phyloP scores from a whole-genome alignment of 768 basidiomycete species.

The Tephrocybe sp. region DNA sequence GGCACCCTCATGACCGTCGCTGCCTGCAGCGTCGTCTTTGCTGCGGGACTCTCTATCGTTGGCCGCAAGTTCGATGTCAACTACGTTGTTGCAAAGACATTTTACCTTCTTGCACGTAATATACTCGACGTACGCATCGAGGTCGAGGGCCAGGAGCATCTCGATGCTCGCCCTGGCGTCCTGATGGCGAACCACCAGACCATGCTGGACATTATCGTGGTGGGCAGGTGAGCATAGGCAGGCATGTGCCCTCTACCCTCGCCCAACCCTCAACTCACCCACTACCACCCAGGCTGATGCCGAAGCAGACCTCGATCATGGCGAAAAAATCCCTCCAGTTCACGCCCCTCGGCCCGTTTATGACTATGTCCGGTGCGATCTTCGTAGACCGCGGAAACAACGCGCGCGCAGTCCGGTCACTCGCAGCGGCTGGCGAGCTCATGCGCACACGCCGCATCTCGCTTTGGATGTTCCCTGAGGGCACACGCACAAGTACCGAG shows the following conservation, averaged over 20 bases:
- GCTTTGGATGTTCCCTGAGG: slow-evolving; percentile 96
- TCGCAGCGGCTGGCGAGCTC: slow-evolving; percentile 72
- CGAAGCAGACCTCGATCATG: slow-evolving; percentile 81
- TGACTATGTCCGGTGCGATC: slow-evolving; percentile 86
- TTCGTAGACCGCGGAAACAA: slow-evolving; percentile 90
- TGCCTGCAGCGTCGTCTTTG: slow-evolving; percentile 68
- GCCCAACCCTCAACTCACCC: neutral
- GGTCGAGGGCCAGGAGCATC: slow-evolving; percentile 85
- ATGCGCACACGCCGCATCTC: slow-evolving; percentile 75
- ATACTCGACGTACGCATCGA: slow-evolving; percentile 67
- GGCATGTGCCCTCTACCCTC: neutral
- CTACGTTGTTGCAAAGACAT: slow-evolving; percentile 77
- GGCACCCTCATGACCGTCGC: slow-evolving; percentile 70
- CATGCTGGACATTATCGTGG: slow-evolving; percentile 82
- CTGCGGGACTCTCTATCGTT: slow-evolving; percentile 61
- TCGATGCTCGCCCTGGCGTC: slow-evolving; percentile 70
- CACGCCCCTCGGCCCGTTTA: slow-evolving; percentile 88
- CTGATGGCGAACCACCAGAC: slow-evolving; percentile 92
- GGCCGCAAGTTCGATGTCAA: slow-evolving; percentile 81
- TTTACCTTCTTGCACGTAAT: slow-evolving; percentile 69
- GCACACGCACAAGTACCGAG: slow-evolving; percentile 77
- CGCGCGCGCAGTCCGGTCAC: slow-evolving; percentile 67
- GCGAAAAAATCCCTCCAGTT: slow-evolving; percentile 89
- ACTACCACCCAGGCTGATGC: slow-evolving; percentile 64
- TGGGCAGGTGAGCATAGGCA: slow-evolving; percentile 63